A percentile compares a stretch with the other conserved stretches of the same genome.
These are phyloP conservation scores for Cryptomeria japonica DNA, from an alignment of 75 land plant genomes.

Conservation along the genomic window DNA sequence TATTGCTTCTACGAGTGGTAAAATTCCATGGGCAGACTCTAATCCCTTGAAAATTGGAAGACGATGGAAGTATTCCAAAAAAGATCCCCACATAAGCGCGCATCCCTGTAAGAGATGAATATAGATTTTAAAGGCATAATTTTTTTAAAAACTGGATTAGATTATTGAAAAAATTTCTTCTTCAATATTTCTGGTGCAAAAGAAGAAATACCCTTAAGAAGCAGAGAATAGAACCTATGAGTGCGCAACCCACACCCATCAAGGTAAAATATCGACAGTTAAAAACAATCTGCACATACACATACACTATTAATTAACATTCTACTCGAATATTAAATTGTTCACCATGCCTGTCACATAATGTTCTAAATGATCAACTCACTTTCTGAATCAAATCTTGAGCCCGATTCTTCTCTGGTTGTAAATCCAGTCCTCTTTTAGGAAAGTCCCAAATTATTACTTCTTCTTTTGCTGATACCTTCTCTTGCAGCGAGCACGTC, in stretches of 20 bases:
- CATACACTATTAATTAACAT: not conserved
- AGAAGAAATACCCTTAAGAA: slow-evolving; percentile 29
- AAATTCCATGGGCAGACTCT: not conserved
- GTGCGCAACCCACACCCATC: slow-evolving; percentile 35
- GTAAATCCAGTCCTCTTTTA: not conserved
- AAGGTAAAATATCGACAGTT: slow-evolving; percentile 38
- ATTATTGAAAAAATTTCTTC: not conserved
- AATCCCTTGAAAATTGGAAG: not conserved
- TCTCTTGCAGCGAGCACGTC: not conserved
- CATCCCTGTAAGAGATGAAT: not conserved
- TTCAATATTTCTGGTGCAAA: not conserved
- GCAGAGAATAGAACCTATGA: slow-evolving; percentile 36
- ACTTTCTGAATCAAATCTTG: not conserved
- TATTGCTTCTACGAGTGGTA: not conserved
- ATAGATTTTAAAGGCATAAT: not conserved
- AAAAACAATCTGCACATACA: slow-evolving; percentile 26
- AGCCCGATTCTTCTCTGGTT: not conserved
- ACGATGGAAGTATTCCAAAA: not conserved
- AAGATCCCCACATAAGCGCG: not conserved
- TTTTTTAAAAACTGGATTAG: not conserved
- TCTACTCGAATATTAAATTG: not conserved
- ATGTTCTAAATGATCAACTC: not conserved
- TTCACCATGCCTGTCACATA: not conserved
- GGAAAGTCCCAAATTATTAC: not conserved
- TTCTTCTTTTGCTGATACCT: not conserved